Evolutionary conservation across 768 basidiomycete species (phyloP).

Genomic region (Boletus subparvulus): DNA sequence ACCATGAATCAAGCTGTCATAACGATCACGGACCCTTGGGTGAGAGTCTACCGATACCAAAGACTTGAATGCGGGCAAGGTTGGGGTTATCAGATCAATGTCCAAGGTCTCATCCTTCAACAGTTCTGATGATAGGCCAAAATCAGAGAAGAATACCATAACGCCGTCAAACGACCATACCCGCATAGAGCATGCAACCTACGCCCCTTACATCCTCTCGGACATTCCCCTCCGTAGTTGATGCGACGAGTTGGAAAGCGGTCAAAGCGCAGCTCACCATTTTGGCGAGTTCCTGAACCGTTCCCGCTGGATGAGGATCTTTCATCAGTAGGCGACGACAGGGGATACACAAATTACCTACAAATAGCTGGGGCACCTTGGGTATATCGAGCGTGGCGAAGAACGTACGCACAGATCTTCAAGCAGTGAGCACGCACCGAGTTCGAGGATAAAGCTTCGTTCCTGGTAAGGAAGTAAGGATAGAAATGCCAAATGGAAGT

Average conservation of each 20-base stretch:
- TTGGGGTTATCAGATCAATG: conserved; percentile 77
- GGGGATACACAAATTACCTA: conserved; percentile 26
- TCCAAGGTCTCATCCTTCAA: conserved; percentile 84
- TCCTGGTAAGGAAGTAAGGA: conserved; percentile 7
- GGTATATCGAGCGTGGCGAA: conserved; percentile 69
- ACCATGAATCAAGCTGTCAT: conserved; percentile 67
- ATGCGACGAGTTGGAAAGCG: conserved; percentile 59
- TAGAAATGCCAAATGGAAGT: not conserved
- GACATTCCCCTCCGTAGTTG: conserved; percentile 51
- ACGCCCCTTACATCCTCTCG: conserved; percentile 79
- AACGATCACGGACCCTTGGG: conserved; percentile 48
- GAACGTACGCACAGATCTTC: conserved; percentile 76
- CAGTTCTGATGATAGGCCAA: conserved; percentile 49
- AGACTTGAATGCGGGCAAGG: conserved; percentile 74
- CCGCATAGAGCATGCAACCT: conserved; percentile 75
- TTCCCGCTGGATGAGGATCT: conserved; percentile 44
- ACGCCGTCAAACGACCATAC: conserved; percentile 36
- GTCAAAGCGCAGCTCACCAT: conserved; percentile 65
- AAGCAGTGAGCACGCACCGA: conserved; percentile 63
- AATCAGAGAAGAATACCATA: not conserved
- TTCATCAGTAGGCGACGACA: conserved; percentile 10
- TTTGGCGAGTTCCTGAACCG: conserved; percentile 52
- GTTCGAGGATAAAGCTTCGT: conserved; percentile 35
- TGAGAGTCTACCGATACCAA: conserved; percentile 55
- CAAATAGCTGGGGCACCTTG: conserved; percentile 52